Evolutionary conservation across 805 yeast genomes (phyloP), one percentile per base, ranked within the genome.

Genomic region (Suhomyces sp.): DNA sequence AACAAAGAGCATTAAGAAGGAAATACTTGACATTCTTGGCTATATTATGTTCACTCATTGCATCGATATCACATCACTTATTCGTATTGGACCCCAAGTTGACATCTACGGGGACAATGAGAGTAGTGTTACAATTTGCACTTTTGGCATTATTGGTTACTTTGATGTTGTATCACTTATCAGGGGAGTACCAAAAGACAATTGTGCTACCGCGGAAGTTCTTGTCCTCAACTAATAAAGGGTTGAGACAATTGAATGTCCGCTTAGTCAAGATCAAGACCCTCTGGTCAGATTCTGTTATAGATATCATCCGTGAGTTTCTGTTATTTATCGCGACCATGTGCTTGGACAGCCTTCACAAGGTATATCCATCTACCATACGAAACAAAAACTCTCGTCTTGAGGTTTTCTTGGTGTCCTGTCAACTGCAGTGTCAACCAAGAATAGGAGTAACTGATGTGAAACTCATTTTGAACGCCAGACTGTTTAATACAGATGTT

Each of bases 131-230:
- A 40, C 77, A 79, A 52, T 77, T 86, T 31, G 53, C 78, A 10
- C 72, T 85, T 3, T 65, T 82, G 12, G 80, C 82, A 33, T 72
- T 77, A 13, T 47, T 75, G 19, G 77, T 90, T 13, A 84, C 96
- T 0, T 61, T 88, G 37, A 71, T 79, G 17, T 65, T 91, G 27
- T 91, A 87, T 60, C 88, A 84, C 51, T 60, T 91, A 22, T 82
- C 95, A 16, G 98, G 98, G 1, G 93, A 88, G 61, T 93, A 91
- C 58, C 77, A 76, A 39, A 76, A 93, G 42, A 87, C 96, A 0
- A 85, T 91, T 36, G 82, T 85, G 11, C 66, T 80, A 26, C 95
- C 96, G 2, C 74, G 95, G 42, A 73, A 77, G 52, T 91, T 88
- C 53, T 64, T 93, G 36, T 66, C 79, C 1, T 76, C 83, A n/a